Evolutionary conservation across 768 basidiomycete species (phyloP), one percentile per base, ranked within the genome.

Genomic region (Lactarius hatsudake): DNA sequence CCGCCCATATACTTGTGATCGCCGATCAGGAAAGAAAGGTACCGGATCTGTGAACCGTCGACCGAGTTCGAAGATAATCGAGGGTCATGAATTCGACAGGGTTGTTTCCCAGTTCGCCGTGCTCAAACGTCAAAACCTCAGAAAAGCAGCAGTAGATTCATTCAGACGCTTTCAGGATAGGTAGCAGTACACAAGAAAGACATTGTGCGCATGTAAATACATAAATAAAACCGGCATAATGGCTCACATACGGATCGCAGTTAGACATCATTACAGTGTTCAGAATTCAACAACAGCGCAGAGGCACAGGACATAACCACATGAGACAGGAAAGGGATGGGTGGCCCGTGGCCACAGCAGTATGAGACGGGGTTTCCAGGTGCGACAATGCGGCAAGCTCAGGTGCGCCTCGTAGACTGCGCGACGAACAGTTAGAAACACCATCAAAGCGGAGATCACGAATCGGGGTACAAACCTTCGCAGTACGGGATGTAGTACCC

Each of bases 111-210:
- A 26, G 48, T 26, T 51, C 13, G 1, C n/a, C 20, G 15, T 26
- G n/a, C 28, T 48, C 32, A 10, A 55, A 34, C 13, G 28, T 56
- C 28, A 34, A 20, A 48, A 5, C 26, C 32, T 32, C 28, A 30
- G 32, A 20, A 20, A 32, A 56, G 5, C 20, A 36, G 34, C 40
- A 23, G 28, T 45, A 43, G 48, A 59, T 53, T 51, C 43, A 56
- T 53, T 63, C 66, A 26, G 40, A 34, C 57, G 42, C n/a, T 3
- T 63, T 56, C 48, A 28, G n/a, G 5, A 48, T 57, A 60, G 17
- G 58, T 60, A 64, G 60, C 62, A 68, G 59, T 64, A 68, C 66
- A 67, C 57, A 67, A 67, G 51, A 63, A 64, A 64, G 59, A 64
- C 62, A 60, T 57, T 53, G n/a, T 54, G 26, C 34, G 34, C 48